Evolutionary conservation across 2,329 filamentous ascomycete genomes (phyloP), one percentile per base, ranked within the genome.

Genomic region (Paracamarosporium sp.): DNA sequence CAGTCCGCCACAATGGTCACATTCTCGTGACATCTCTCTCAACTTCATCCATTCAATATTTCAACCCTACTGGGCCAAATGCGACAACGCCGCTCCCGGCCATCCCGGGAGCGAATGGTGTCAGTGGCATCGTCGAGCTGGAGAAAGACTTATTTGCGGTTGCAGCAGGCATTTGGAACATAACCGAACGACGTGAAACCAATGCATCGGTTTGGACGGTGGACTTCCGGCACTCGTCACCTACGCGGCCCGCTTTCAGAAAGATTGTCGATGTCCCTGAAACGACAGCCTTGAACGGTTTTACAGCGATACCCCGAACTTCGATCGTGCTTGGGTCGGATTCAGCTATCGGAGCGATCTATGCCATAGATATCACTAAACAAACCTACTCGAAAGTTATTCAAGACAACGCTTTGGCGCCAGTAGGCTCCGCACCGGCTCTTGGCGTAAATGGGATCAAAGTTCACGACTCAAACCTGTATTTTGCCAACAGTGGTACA

Each of bases 371-470:
- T 31, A 33, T 53, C 13, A 17, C 5, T n/a, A 20, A 38, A 4
- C 12, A 24, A 30, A 52, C 28, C 12, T 38, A 52, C 35, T 40
- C 50, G 8, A 24, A 40, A 13, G 55, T n/a, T 2, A 57, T 52
- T 15, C 17, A 53, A 20, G 55, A 52, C 20, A 8, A n/a, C 4
- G 11, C 24, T 24, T 40, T 57, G 22, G 40, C 24, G 17, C 40
- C 46, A 9, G 9, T 28, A 22, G 38, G 25, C 4, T 38, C 47
- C 9, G 20, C 24, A 4, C 47, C 47, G 11, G 11, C 5, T 9
- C 31, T 47, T 3, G 55, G 47, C 22, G 38, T 57, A 22, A 57
- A 57, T 36, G 55, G 55, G 3, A 50, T 57, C 36, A 20, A 45
- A 3, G 51, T 47, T 9, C 33, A 45, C 24, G 28, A 28, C 2